Conservation (phyloP, 352 stramenopile genomes). For the Phytopythium ostracodes region DNA sequence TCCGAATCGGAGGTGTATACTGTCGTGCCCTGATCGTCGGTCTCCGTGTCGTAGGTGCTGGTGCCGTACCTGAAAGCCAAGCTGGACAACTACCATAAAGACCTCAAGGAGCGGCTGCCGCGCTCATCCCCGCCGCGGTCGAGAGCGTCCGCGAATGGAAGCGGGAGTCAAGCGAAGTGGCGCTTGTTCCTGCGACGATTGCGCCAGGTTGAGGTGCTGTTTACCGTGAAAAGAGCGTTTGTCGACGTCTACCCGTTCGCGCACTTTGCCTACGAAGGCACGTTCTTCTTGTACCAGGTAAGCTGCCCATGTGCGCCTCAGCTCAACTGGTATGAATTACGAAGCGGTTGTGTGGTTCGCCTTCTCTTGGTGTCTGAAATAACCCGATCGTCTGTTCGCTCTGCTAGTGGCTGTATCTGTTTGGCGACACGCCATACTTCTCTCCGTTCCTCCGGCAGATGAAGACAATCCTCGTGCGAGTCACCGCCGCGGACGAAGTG, state of each 20-base stretch:
- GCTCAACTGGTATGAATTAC: background rate
- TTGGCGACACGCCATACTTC: conserved; percentile 82
- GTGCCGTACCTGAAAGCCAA: conserved; percentile 81
- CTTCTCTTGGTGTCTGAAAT: too few species aligned
- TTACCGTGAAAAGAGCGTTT: conserved; percentile 52
- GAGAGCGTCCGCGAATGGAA: background rate
- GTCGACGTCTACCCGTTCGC: conserved; percentile 65
- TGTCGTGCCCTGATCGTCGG: background rate
- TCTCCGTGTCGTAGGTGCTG: conserved; percentile 33
- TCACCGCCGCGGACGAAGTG: conserved; percentile 71
- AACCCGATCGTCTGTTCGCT: background rate
- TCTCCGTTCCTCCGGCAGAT: conserved; percentile 69
- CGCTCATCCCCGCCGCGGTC: conserved; percentile 2
- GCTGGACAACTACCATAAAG: conserved; percentile 57
- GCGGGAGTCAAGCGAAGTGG: conserved; percentile 8
- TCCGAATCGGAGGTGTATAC: too few species aligned
- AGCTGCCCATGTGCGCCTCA: background rate
- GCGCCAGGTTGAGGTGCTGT: conserved; percentile 41
- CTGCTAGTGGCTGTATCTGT: conserved; percentile 79
- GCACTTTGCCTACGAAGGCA: conserved; percentile 77
- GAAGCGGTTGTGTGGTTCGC: too few species aligned
- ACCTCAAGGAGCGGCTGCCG: conserved; percentile 32
- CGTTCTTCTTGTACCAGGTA: conserved; percentile 81
- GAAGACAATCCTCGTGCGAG: conserved; percentile 69
- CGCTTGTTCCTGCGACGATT: conserved; percentile 42